These are phyloP conservation scores for Echria macrotheca DNA, from an alignment of 495 filamentous ascomycete species.

Conservation along the genomic window DNA sequence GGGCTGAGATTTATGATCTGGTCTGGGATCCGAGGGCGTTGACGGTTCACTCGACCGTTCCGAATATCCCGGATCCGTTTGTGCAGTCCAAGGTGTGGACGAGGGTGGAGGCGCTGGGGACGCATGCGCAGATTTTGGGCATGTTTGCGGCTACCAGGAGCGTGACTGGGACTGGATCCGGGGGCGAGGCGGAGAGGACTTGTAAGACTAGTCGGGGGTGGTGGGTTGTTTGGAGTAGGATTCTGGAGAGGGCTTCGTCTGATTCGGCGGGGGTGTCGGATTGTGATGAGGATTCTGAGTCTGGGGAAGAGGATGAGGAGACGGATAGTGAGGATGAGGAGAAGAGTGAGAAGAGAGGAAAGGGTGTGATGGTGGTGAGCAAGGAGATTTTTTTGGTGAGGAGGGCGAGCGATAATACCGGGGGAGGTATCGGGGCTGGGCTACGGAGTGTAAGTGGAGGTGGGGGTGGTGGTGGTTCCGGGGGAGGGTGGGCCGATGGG, in stretches of 20 bases:
- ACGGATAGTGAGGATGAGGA: not conserved
- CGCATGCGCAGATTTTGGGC: constrained; percentile 77
- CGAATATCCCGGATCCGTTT: constrained; percentile 74
- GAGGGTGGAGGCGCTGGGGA: constrained; percentile 84
- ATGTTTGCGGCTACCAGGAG: constrained; percentile 62
- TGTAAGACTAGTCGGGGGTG: constrained; percentile 87
- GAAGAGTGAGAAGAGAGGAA: not conserved
- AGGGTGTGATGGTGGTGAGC: constrained; percentile 15
- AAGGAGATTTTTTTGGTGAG: constrained; percentile 78
- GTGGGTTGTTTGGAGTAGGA: constrained; percentile 93
- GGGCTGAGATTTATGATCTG: constrained; percentile 69
- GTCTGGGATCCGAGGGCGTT: constrained; percentile 75
- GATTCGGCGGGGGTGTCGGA: not conserved
- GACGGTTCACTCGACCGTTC: constrained; percentile 77
- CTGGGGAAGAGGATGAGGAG: not conserved
- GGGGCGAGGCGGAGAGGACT: constrained; percentile 82
- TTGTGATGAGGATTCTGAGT: not conserved
- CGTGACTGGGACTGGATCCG: no score
- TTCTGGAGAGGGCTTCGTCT: constrained; percentile 41
- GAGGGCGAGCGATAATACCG: constrained; percentile 61
- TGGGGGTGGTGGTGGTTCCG: no score
- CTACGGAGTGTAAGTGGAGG: no score
- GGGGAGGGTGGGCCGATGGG: constrained; percentile 52
- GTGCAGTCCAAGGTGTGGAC: constrained; percentile 46
- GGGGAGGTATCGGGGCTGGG: constrained; percentile 19